phyloP scores from a whole-genome alignment of 1,284 basidiomycete species.

The Rhodotorula sp. region DNA sequence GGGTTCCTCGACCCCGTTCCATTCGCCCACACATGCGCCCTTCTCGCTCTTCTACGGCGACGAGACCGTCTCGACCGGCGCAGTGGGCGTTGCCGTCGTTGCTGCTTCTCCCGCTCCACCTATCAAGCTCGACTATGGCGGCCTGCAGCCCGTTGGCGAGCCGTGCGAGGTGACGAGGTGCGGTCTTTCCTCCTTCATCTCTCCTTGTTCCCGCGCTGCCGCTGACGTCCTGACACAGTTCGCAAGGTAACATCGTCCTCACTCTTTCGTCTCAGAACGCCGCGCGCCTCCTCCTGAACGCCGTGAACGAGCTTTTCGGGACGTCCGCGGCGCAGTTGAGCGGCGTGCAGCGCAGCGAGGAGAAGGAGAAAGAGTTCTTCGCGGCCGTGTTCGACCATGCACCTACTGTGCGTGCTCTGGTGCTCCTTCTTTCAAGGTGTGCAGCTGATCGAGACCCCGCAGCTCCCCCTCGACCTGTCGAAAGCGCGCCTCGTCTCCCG shows the following conservation, averaged over 20 bases:
- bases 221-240: conserved; percentile 12
- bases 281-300: conserved; percentile 27
- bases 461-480: conserved; percentile 23
- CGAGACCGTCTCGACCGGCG: conserved; percentile 14
- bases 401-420: conserved; percentile 6
- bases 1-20: conserved; percentile 39
- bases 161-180: conserved; percentile 29
- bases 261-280: conserved; percentile 34
- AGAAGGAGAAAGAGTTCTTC: conserved; percentile 43
- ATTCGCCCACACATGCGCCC: conserved; percentile 14
- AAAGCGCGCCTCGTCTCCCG: conserved; percentile 26
- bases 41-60: conserved; percentile 28
- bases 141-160: conserved; percentile 12
- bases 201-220: neutral
- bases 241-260: conserved; percentile 41
- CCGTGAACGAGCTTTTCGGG: conserved; percentile 26
- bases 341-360: conserved; percentile 1
- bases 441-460: neutral
- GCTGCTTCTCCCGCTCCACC: neutral
- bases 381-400: conserved; percentile 26
- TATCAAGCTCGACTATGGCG: conserved; percentile 21
- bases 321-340: neutral
- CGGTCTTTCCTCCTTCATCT: neutral
- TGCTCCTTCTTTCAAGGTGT: no score
- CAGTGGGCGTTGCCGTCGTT: conserved; percentile 36